Percentiles rank a stretch among this genome's conserved stretches.
Evolutionary conservation across 2,329 filamentous ascomycete genomes (phyloP).

Genomic region (Epichloe festucae): DNA sequence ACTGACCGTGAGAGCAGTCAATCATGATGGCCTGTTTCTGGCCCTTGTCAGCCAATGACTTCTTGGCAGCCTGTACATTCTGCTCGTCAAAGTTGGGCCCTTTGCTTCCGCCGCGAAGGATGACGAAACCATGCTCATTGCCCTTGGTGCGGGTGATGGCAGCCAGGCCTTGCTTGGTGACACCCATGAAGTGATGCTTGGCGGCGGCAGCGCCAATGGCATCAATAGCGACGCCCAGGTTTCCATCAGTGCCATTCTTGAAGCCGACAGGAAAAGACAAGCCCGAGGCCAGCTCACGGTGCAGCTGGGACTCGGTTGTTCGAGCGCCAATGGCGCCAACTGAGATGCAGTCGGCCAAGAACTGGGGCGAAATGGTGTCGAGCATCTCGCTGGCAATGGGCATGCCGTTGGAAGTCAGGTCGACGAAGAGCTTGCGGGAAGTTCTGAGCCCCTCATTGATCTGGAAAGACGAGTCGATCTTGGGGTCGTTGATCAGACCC

Average conservation of each 20-base stretch:
- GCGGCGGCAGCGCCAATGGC: slow-evolving; percentile 78
- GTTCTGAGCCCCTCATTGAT: slow-evolving; percentile 95
- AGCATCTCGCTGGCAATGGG: slow-evolving; percentile 97
- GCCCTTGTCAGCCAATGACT: slow-evolving; percentile 67
- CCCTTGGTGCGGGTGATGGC: slow-evolving; percentile 88
- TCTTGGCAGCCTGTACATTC: slow-evolving; percentile 66
- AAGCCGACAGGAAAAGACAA: slow-evolving; percentile 98
- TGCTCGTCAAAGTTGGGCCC: slow-evolving; percentile 90
- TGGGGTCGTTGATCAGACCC: slow-evolving; percentile 96
- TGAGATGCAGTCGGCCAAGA: slow-evolving; percentile 89
- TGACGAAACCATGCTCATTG: slow-evolving; percentile 96
- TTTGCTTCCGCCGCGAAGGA: slow-evolving; percentile 79
- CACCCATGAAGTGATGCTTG: slow-evolving; percentile 96
- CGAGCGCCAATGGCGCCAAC: slow-evolving; percentile 91
- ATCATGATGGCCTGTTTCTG: slow-evolving; percentile 90
- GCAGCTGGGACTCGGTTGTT: slow-evolving; percentile 92
- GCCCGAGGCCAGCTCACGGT: slow-evolving; percentile 89
- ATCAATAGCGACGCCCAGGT: slow-evolving; percentile 81
- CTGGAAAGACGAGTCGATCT: slow-evolving; percentile 93
- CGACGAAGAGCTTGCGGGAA: slow-evolving; percentile 84
- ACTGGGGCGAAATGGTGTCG: slow-evolving; percentile 96
- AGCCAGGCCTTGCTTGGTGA: slow-evolving; percentile 92
- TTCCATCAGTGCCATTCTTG: slow-evolving; percentile 98
- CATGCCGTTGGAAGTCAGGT: slow-evolving; percentile 76
- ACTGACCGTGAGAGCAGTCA: slow-evolving; percentile 86